These are phyloP conservation scores for Lentinus brumalis DNA, from an alignment of 768 basidiomycete species.

Conservation along the genomic window DNA sequence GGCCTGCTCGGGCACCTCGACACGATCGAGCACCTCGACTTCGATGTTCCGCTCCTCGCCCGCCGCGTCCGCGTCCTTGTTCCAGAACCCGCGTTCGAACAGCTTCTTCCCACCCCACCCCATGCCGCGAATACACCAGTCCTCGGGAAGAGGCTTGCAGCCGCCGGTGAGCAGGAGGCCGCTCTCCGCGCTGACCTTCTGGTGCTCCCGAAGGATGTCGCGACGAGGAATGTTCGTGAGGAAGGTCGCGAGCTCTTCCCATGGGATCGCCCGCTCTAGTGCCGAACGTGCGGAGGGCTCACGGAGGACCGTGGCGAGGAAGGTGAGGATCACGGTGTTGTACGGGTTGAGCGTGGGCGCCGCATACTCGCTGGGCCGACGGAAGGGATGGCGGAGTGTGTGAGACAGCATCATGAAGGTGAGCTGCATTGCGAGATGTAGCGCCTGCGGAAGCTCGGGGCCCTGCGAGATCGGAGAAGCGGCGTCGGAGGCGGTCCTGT, in stretches of 20 bases:
- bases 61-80: conserved; percentile 39
- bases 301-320: conserved; percentile 76
- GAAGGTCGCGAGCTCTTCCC: conserved; percentile 71
- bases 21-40: conserved; percentile 74
- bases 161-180: conserved; percentile 71
- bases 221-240: conserved; percentile 60
- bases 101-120: conserved; percentile 92
- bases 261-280: conserved; percentile 81
- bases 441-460: conserved; percentile 59
- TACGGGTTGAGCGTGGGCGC: conserved; percentile 78
- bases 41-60: conserved; percentile 68
- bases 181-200: conserved; percentile 43
- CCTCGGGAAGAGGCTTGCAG: conserved; percentile 78
- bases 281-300: conserved; percentile 59
- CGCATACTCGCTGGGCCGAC: conserved; percentile 58
- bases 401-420: conserved; percentile 77
- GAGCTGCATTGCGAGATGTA: conserved; percentile 77
- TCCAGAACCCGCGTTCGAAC: conserved; percentile 96
- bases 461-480: conserved; percentile 29
- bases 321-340: conserved; percentile 83
- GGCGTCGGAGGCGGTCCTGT: conserved; percentile 26
- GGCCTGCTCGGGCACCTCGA: conserved; percentile 52
- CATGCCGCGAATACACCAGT: conserved; percentile 95
- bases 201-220: conserved; percentile 39
- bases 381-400: conserved; percentile 64